These are phyloP conservation scores for Botryotinia globosa DNA, from an alignment of 2,329 filamentous ascomycete species.

Conservation along the genomic window DNA sequence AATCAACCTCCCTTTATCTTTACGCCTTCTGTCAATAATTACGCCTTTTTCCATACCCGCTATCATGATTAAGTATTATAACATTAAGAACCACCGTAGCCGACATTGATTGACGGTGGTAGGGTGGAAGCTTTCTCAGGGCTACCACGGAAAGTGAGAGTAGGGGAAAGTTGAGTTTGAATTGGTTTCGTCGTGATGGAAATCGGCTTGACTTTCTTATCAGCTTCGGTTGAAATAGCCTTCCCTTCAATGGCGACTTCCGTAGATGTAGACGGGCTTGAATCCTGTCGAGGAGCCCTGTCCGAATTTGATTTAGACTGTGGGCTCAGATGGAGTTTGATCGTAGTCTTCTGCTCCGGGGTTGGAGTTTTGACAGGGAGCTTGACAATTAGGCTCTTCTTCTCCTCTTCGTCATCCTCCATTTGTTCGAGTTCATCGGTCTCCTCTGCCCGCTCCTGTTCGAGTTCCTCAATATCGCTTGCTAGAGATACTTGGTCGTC, in stretches of 20 bases:
- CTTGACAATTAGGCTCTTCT: constrained; percentile 70
- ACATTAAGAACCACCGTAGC: constrained; percentile 24
- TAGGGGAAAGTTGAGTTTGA: constrained; percentile 24
- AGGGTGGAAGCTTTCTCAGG: constrained; percentile 52
- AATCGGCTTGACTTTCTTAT: constrained; percentile 21
- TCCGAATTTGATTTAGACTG: constrained; percentile 16
- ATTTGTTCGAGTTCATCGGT: constrained; percentile 41
- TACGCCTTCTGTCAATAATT: constrained; percentile 8
- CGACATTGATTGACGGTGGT: constrained; percentile 31
- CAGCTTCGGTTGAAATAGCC: constrained; percentile 10
- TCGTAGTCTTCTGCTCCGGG: constrained; percentile 35
- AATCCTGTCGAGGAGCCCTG: constrained; percentile 17
- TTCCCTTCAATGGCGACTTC: constrained; percentile 2
- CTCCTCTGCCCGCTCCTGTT: constrained; percentile 55
- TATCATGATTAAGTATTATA: constrained; percentile 6
- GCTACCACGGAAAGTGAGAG: constrained; percentile 58
- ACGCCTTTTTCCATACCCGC: constrained; percentile 9
- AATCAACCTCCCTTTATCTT: constrained; percentile 1
- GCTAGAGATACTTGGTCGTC: constrained; percentile 64
- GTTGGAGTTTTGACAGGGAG: constrained; percentile 50
- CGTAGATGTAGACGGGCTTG: constrained; percentile 3
- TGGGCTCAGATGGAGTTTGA: constrained; percentile 30
- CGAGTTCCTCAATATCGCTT: constrained; percentile 55
- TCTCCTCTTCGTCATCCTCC: constrained; percentile 52
- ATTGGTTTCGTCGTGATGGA: constrained; percentile 22